Evolutionary conservation across 768 basidiomycete genomes (phyloP).

Genomic region (Asterophora lycoperdoides): DNA sequence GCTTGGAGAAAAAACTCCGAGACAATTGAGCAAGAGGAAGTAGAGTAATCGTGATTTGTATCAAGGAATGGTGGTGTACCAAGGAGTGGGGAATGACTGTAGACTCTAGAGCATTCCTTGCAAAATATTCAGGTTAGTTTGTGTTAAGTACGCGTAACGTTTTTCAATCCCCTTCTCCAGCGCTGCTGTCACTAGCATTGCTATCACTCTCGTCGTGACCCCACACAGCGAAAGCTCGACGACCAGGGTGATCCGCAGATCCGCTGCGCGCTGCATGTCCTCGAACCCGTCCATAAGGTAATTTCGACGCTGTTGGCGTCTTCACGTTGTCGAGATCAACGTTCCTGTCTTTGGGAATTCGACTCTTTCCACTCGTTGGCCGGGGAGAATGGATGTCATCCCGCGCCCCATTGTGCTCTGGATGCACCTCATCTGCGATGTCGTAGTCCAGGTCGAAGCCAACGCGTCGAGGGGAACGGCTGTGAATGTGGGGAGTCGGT

Average conservation of each 20-base stretch:
- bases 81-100: too few relatives aligned
- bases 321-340: constrained; percentile 48
- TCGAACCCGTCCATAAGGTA: constrained; percentile 27
- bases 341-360: constrained; percentile 60
- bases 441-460: constrained; percentile 35
- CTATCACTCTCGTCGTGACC: constrained; percentile 89
- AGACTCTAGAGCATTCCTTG: too few relatives aligned
- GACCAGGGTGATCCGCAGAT: constrained; percentile 37
- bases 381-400: constrained; percentile 29
- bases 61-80: too few relatives aligned
- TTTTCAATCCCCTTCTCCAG: constrained; percentile 4
- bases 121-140: too few relatives aligned
- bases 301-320: constrained; percentile 56
- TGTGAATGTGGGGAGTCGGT: constrained; percentile 46
- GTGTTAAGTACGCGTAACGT: too few relatives aligned
- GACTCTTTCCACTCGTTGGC: constrained; percentile 42
- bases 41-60: too few relatives aligned
- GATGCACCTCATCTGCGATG: constrained; percentile 10
- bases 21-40: too few relatives aligned
- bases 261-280: constrained; percentile 30
- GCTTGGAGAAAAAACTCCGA: too few relatives aligned
- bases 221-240: constrained; percentile 77
- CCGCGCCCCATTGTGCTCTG: constrained; percentile 33
- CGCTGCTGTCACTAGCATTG: constrained; percentile 70
- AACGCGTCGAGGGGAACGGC: constrained; percentile 46